phyloP scores from a whole-genome alignment of 129 eudicot species.

The Smallanthus sonchifolius region DNA sequence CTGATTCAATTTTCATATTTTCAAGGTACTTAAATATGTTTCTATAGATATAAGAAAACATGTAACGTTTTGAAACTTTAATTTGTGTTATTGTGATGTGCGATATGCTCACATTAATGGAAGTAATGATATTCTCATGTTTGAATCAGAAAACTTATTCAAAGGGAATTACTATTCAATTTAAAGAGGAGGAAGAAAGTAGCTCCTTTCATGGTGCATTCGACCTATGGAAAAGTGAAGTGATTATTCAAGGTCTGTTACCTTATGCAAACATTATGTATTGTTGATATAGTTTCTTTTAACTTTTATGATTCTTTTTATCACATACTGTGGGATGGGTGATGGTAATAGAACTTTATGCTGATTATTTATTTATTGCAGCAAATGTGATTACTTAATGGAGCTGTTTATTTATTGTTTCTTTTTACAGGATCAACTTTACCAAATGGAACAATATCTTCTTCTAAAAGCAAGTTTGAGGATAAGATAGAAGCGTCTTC shows the following conservation, averaged over 20 bases:
- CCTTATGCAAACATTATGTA: slow-evolving; percentile 5
- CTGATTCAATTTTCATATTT: background rate
- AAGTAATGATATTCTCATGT: slow-evolving; percentile 22
- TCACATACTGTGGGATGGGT: background rate
- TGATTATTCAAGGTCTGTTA: slow-evolving; percentile 48
- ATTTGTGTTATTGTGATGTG: slow-evolving; percentile 4
- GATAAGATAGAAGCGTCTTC: slow-evolving; percentile 90
- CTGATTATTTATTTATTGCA: background rate
- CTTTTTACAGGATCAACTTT: slow-evolving; percentile 46
- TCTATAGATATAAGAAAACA: background rate
- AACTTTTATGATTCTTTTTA: background rate
- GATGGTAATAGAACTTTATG: background rate
- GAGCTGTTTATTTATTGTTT: slow-evolving; percentile 1
- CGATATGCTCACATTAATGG: slow-evolving; percentile 8
- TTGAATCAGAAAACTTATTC: slow-evolving; percentile 74
- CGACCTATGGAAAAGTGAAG: slow-evolving; percentile 76
- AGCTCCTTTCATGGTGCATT: slow-evolving; percentile 79
- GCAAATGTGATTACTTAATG: background rate
- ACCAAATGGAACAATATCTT: slow-evolving; percentile 51
- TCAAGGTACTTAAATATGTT: background rate
- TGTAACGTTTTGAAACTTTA: slow-evolving; percentile 1
- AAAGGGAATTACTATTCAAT: slow-evolving; percentile 62
- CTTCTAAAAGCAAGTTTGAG: slow-evolving; percentile 78
- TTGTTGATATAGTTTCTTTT: background rate
- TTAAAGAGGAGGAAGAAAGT: slow-evolving; percentile 83